Evolutionary conservation across 2,329 filamentous ascomycete genomes (phyloP), one percentile per base, ranked within the genome.

Genomic region (Xylaria sp.): DNA sequence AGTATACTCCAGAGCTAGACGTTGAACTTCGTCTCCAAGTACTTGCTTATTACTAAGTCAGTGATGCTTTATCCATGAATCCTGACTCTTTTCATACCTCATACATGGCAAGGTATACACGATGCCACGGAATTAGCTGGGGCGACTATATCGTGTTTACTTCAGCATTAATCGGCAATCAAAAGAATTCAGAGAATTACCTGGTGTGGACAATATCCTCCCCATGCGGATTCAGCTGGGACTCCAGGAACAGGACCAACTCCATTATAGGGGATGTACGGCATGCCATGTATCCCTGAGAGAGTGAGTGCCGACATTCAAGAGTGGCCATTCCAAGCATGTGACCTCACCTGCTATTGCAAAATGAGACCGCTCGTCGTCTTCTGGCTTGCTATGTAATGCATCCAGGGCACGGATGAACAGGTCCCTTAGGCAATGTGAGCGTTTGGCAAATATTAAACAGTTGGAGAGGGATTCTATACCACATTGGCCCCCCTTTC

Each of bases 91-190:
- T 46, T n/a, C 70, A 9, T 70, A 82, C 80, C 75, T 86, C 83
- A 58, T 76, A 84, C 4, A 85, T 73, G 6, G 78, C 72, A 48
- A 83, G 66, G 60, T 81, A 85, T 2, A 81, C 78, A 4, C 82
- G 79, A 68, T 86, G 83, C 83, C 81, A 85, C 16, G 78, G 70
- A 5, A 77, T 67, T 63, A 84, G 82, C 23, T 79, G 68, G n/a
- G 75, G 71, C 67, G 82, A 78, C 80, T 66, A 44, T 59, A 23
- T 47, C 13, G 19, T n/a, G 42, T 42, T 19, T 7, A 54, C 60
- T 52, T 64, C 10, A 54, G 50, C 58, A 60, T 23, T 60, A 54
- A 4, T 50, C 49, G 37, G 48, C 13, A 47, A 11, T 55, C 1
- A 23, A 42, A 67, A 34, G 37, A 13, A 54, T 39, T 13, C 11